phyloP scores from a whole-genome alignment of 768 basidiomycete species.

The Mycena vulgaris region DNA sequence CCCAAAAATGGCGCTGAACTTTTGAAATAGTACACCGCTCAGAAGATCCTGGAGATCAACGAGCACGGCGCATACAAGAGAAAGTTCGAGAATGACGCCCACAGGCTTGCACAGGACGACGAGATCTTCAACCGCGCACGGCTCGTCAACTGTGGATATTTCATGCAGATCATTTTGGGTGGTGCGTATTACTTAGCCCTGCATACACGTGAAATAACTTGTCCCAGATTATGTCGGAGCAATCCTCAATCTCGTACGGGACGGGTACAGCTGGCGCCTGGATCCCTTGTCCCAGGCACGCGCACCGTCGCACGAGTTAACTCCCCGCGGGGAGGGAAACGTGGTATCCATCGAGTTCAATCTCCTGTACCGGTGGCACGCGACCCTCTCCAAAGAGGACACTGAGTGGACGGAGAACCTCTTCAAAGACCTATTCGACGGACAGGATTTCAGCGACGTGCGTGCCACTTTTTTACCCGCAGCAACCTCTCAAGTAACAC shows the following conservation, averaged over 20 bases:
- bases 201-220: background rate
- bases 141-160: slow-evolving; percentile 80
- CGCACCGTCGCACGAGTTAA: slow-evolving; percentile 64
- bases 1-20: background rate
- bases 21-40: slow-evolving; percentile 72
- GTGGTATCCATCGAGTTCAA: slow-evolving; percentile 86
- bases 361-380: slow-evolving; percentile 76
- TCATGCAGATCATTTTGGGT: slow-evolving; percentile 78
- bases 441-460: slow-evolving; percentile 59
- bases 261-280: slow-evolving; percentile 76
- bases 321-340: slow-evolving; percentile 81
- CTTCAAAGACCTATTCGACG: slow-evolving; percentile 63
- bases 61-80: slow-evolving; percentile 66
- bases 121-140: slow-evolving; percentile 84
- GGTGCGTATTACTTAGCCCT: slow-evolving; percentile 47
- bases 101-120: slow-evolving; percentile 69
- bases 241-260: slow-evolving; percentile 79
- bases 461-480: slow-evolving; percentile 4
- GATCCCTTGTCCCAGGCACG: slow-evolving; percentile 68
- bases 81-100: slow-evolving; percentile 41
- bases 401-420: slow-evolving; percentile 65
- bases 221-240: slow-evolving; percentile 77
- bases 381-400: slow-evolving; percentile 70
- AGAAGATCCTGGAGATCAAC: slow-evolving; percentile 78
- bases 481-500: background rate